Base-by-base conservation (phyloP, 2,329 filamentous ascomycete species). In the Fusarium sp. region DNA sequence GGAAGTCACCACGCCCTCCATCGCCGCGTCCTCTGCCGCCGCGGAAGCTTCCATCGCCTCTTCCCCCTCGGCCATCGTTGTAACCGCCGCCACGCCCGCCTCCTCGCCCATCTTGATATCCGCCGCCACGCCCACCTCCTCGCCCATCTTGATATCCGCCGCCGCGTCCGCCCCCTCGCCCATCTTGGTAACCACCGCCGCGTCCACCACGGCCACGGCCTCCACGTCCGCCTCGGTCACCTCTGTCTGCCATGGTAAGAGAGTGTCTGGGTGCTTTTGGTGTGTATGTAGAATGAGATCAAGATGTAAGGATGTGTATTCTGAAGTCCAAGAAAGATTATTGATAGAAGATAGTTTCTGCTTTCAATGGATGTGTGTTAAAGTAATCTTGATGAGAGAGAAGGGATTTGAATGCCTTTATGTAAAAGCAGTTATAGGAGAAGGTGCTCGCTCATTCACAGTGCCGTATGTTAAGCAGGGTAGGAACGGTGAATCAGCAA, bases 231-330 rank as follows among this genome's bases (percentile, higher is more conserved):
- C 75, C 74, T 55, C 76, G 70, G n/a, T 71, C 72, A 32, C 71
- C 72, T 49, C 74, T 68, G 50, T 78, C 77, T 23, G 77, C 67
- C 77, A 78, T 78, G 42, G 25, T 46, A 32, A 37, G 41, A 34
- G 34, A 32, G 42, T 41, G 16, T 28, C 37, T 11, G n/a, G 25
- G 23, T 16, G 40, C 5, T 28, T n/a, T 51, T 28, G 4, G 6
- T 18, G n/a, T 30, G n/a, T 18, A 23, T 40, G 25, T 18, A 43
- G 50, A 40, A 32, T 4, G 16, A 14, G 21, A n/a, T 34, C 8
- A 47, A 51, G 25, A 40, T 46, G 27, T 30, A n/a, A 63, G 41
- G 10, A 40, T 49, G n/a, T 49, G 40, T 5, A 20, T 14, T 30
- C 20, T 8, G 30, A 46, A 27, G 7, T 42, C 14, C 25, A 21